Conservation (phyloP, 257 asterid species). For the Gentiana dahurica region DNA sequence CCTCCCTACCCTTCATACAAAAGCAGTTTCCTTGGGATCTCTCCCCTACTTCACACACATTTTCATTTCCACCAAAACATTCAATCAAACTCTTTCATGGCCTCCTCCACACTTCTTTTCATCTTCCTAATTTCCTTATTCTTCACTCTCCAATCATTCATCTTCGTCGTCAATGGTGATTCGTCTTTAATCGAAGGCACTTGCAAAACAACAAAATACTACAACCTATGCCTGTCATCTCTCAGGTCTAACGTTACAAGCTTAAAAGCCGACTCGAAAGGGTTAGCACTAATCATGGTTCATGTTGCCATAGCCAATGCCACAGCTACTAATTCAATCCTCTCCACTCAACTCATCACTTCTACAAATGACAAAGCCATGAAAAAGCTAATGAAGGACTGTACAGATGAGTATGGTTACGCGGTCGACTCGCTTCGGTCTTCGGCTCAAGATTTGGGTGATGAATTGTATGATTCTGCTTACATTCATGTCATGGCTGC, state of each 20-base stretch:
- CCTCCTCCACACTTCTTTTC: too few species aligned
- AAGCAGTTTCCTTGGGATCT: too few species aligned
- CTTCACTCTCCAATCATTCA: constrained; percentile 16
- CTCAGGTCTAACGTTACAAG: constrained; percentile 49
- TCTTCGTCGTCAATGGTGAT: constrained; percentile 11
- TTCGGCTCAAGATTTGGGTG: constrained; percentile 42
- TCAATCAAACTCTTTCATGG: too few species aligned
- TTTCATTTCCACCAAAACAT: too few species aligned
- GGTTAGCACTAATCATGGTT: constrained; percentile 54
- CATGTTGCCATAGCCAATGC: constrained; percentile 51
- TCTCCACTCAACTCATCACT: constrained; percentile 26
- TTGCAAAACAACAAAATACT: constrained; percentile 65
- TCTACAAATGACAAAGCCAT: constrained; percentile 20
- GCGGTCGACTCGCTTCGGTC: constrained; percentile 54
- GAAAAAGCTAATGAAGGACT: constrained; percentile 49
- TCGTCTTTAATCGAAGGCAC: constrained; percentile 48
- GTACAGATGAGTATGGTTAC: constrained; percentile 50
- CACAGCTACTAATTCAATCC: constrained; percentile 51
- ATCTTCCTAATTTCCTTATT: constrained; percentile 14
- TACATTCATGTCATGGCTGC: constrained; percentile 87
- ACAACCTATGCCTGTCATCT: constrained; percentile 62
- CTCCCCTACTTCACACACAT: too few species aligned
- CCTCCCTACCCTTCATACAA: too few species aligned
- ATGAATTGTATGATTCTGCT: constrained; percentile 64
- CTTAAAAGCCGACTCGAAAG: constrained; percentile 48